phyloP scores from a whole-genome alignment of 768 basidiomycete genomes.

The Imleria badia region DNA sequence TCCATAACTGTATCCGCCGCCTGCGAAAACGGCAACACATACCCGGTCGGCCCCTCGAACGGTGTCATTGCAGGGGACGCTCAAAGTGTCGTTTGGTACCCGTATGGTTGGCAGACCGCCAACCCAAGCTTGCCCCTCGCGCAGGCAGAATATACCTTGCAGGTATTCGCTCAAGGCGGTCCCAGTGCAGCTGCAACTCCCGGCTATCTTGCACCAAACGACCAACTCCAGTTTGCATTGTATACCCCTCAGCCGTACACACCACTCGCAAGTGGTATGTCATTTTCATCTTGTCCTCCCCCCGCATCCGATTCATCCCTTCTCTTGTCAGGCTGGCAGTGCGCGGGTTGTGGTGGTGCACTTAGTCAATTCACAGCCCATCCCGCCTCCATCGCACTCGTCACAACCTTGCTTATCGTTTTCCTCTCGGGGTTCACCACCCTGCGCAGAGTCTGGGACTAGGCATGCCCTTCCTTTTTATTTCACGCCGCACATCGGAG shows the following conservation, averaged over 20 bases:
- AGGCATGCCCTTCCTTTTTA: conserved; percentile 1
- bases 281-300: background rate
- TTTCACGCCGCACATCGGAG: background rate
- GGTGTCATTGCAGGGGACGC: conserved; percentile 52
- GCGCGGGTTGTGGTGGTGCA: conserved; percentile 30
- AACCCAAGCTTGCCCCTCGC: conserved; percentile 56
- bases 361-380: conserved; percentile 31
- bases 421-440: conserved; percentile 37
- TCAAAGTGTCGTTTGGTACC: conserved; percentile 58
- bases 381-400: conserved; percentile 33
- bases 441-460: conserved; percentile 32
- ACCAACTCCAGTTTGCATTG: conserved; percentile 55
- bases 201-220: conserved; percentile 55
- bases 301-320: background rate
- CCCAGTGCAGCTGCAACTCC: conserved; percentile 45
- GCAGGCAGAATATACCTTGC: conserved; percentile 58
- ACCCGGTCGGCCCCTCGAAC: conserved; percentile 59
- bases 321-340: conserved; percentile 27
- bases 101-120: conserved; percentile 51
- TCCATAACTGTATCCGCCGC: conserved; percentile 62
- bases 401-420: conserved; percentile 31
- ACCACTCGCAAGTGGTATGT: conserved; percentile 45
- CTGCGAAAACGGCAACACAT: conserved; percentile 68
- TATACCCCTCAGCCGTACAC: conserved; percentile 61
- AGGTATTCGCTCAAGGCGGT: conserved; percentile 57